A percentile compares a stretch with the other conserved stretches of the same genome.
These are phyloP conservation scores for Meira miltonrushii DNA, from an alignment of 1,284 basidiomycete genomes.

Conservation along the genomic window DNA sequence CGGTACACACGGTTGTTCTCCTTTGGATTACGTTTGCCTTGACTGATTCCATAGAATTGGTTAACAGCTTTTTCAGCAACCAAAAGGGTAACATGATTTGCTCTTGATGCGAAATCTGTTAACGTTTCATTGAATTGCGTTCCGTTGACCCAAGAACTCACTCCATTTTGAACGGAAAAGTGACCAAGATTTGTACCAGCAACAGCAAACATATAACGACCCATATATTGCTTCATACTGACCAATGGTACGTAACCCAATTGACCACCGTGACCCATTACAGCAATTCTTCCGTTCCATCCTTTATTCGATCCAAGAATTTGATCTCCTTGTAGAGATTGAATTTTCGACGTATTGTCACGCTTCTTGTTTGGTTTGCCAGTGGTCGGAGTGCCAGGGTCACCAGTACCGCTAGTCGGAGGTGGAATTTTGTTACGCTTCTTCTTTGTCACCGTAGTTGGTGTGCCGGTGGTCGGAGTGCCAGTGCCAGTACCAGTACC, in stretches of 20 bases:
- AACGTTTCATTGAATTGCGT: constrained; percentile 18
- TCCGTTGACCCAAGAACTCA: constrained; percentile 19
- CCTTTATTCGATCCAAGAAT: constrained; percentile 12
- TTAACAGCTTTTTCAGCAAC: constrained; percentile 16
- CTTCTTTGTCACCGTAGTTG: not conserved
- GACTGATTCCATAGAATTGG: constrained; percentile 17
- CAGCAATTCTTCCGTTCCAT: constrained; percentile 22
- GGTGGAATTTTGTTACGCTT: not conserved
- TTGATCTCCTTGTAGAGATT: constrained; percentile 10
- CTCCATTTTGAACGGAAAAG: constrained; percentile 10
- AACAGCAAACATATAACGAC: constrained; percentile 18
- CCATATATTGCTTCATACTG: constrained; percentile 11
- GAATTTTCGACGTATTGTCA: not conserved
- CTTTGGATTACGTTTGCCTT: constrained; percentile 11
- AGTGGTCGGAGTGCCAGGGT: too few relatives aligned
- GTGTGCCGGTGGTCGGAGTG: not conserved
- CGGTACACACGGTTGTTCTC: constrained; percentile 3
- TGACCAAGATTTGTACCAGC: constrained; percentile 19
- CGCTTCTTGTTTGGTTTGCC: not conserved
- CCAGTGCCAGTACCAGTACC: not conserved
- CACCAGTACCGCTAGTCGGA: not conserved
- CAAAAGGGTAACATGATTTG: constrained; percentile 14
- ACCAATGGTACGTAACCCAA: constrained; percentile 18
- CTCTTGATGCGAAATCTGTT: constrained; percentile 13
- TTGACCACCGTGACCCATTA: constrained; percentile 20